Evolutionary conservation across 2,329 filamentous ascomycete species (phyloP), one percentile per base, ranked within the genome.

Genomic region (Paraconiothyrium sp.): DNA sequence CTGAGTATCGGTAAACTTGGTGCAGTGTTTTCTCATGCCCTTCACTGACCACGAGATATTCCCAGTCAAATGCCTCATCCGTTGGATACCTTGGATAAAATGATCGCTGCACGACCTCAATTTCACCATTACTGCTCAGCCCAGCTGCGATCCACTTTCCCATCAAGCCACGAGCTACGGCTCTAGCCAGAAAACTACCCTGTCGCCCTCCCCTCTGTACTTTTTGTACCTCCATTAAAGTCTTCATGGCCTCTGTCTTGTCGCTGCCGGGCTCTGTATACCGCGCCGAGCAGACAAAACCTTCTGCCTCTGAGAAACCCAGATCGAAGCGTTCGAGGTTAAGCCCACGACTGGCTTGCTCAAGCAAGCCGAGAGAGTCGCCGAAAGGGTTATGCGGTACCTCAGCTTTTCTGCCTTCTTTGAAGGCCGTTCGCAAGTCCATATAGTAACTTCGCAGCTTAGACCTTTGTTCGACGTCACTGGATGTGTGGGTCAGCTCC

Each of bases 361-460:
- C 87, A 85, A 93, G 90, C 20, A 93, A 79, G 65, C 88, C 93
- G 8, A 86, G 77, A 73, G 93, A 93, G 75, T 94, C 92, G 10
- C 90, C 90, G 88, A 93, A 93, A 6, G 91, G 91, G 64, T 92
- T 94, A 68, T 94, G 92, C 1, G 82, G 56, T 78, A 89, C 64
- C 82, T 83, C 1, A 79, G 80, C 66, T 3, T 61, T 69, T 85
- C 84, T n/a, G 7, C 49, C 32, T n/a, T 58, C 43, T 43, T 46
- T 56, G 8, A 61, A 22, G 14, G 61, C 54, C 41, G 57, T 24
- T 9, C 74, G 62, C 13, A 75, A 59, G 24, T 60, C 54, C 39
- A 74, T 71, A 3, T 77, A 63, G 0, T 8, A 71, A 3, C 54
- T 39, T 8, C 44, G 49, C 3, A 85, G 75, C 64, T 11, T 74